Conservation (phyloP, 345 rosid species). For the Alliaria petiolata region DNA sequence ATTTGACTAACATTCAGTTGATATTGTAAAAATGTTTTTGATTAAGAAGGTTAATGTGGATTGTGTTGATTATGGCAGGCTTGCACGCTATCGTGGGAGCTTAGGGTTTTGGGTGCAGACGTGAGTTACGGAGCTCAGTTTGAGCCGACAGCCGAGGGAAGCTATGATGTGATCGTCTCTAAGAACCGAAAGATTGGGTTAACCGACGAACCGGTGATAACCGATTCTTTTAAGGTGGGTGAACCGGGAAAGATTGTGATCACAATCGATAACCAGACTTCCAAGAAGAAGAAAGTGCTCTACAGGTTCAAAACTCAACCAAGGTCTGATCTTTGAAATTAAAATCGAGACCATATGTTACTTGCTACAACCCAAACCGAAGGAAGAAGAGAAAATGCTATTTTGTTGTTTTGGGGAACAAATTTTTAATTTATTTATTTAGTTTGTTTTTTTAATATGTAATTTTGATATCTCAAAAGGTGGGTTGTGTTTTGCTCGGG, state of each 20-base stretch:
- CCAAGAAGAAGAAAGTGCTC: slow-evolving; percentile 87
- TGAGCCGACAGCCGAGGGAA: slow-evolving; percentile 53
- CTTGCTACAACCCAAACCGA: background rate
- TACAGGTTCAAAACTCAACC: slow-evolving; percentile 82
- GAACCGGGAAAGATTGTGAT: slow-evolving; percentile 75
- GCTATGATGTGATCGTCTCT: slow-evolving; percentile 73
- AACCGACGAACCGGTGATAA: slow-evolving; percentile 59
- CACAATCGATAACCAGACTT: slow-evolving; percentile 63
- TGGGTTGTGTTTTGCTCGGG: slow-evolving; percentile 24
- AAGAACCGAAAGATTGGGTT: slow-evolving; percentile 53
- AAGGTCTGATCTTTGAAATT: slow-evolving; percentile 17
- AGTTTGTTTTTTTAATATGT: slow-evolving; percentile 26
- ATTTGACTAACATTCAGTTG: background rate
- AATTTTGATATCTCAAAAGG: slow-evolving; percentile 20
- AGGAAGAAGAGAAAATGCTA: background rate
- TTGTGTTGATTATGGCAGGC: slow-evolving; percentile 39
- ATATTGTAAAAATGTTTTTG: background rate
- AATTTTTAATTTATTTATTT: slow-evolving; percentile 15
- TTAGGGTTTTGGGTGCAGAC: slow-evolving; percentile 78
- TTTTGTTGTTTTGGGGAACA: slow-evolving; percentile 8
- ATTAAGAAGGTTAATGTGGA: background rate
- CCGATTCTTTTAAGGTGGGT: slow-evolving; percentile 53
- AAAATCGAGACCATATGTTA: background rate
- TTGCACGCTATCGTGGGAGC: slow-evolving; percentile 58
- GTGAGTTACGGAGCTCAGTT: slow-evolving; percentile 82